Percentiles rank a stretch among this genome's conserved stretches.
Conservation (phyloP, 768 basidiomycete species). For the Naganishia kalamii region DNA sequence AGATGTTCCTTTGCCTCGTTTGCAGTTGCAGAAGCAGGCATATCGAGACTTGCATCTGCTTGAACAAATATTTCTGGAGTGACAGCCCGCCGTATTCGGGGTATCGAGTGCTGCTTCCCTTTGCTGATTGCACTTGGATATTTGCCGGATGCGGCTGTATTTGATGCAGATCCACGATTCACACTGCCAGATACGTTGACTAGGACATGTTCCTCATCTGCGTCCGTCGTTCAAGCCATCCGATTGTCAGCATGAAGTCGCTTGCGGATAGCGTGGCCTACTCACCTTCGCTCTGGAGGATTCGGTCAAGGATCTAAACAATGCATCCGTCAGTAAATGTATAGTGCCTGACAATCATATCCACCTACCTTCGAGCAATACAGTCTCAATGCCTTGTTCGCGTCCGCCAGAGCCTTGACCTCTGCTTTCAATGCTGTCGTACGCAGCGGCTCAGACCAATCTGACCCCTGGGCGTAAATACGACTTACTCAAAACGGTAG, state of each 20-base stretch:
- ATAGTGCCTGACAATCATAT: background rate
- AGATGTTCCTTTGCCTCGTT: background rate
- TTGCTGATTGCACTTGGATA: background rate
- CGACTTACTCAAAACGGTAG: conserved; percentile 29
- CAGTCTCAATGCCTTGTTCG: conserved; percentile 87
- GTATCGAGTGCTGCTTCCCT: background rate
- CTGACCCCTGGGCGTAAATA: background rate
- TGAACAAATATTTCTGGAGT: conserved; percentile 1
- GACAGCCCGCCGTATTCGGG: conserved; percentile 24
- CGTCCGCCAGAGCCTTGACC: conserved; percentile 86
- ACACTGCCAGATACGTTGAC: conserved; percentile 64
- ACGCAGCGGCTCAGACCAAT: background rate
- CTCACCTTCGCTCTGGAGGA: conserved; percentile 76
- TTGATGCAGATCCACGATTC: background rate
- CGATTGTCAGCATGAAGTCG: too few relatives aligned
- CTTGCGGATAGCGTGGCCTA: background rate
- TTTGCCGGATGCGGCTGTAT: background rate
- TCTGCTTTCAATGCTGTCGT: conserved; percentile 59
- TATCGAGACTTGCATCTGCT: background rate
- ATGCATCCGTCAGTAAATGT: background rate
- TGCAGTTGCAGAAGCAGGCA: background rate
- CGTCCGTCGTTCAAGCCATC: too few relatives aligned
- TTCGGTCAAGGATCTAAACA: conserved; percentile 76
- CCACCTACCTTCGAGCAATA: conserved; percentile 70
- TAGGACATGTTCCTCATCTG: conserved; percentile 84